Evolutionary conservation across 176 grass and related monocot genomes (phyloP), one percentile per base, ranked within the genome.

Genomic region (Paspalum vaginatum): DNA sequence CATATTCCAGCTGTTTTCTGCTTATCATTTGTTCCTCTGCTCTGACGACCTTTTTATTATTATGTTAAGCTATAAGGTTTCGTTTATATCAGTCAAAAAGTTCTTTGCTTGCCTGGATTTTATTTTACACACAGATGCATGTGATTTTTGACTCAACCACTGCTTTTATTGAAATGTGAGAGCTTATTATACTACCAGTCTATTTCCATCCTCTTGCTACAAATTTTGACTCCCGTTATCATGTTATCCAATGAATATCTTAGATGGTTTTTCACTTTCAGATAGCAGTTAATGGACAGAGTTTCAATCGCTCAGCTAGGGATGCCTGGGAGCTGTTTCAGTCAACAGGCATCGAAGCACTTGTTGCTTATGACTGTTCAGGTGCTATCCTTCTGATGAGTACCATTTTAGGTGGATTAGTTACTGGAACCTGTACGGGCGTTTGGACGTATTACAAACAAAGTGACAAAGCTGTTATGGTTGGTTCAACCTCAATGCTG

Each of bases 251-350:
- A 61, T 40, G 0, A 39, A 65, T 71, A 27, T 56, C 67, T 77
- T 49, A 82, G 51, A 68, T 83, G 61, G 42, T 81, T 87, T 41
- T 66, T 45, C 76, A 76, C 70, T 85, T 89, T 70, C 72, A 98
- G 96, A 95, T 98, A 49, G 96, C 96, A 32, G 92, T 89, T 26
- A 90, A 89, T 71, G 92, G 96, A 59, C 91, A 93, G 73, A 92
- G 88, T 78, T 98, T 98, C 84, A 98, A 98, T 77, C 75, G 55
- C 77, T 98, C 96, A 50, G 96, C 92, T 79, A 87, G 92, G 78
- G 96, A 95, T 85, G 96, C 96, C 43, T 98, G 96, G 96, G 96
- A 98, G 74, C 84, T 98, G 71, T 98, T 98, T 83, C 96, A 98
- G 66, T 98, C 90, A 15, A 98, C 96, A 2, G 96, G 96, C 17